Evolutionary conservation across 495 filamentous ascomycete genomes (phyloP).

Genomic region (Tetracladium setigerum): DNA sequence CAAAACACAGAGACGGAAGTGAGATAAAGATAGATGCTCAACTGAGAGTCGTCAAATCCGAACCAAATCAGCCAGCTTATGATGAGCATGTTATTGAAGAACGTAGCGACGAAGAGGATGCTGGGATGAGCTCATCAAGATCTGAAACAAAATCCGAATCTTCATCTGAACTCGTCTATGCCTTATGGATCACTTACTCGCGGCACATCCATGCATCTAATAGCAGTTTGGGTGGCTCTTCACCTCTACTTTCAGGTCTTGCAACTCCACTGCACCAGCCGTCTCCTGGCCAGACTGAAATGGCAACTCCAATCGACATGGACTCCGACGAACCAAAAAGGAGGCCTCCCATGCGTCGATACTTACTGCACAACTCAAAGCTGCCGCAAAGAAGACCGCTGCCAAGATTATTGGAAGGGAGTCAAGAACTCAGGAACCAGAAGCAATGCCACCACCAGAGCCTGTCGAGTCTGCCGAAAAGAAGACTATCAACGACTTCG

Average conservation of each 20-base stretch:
- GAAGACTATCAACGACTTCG: conserved; percentile 83
- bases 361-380: conserved; percentile 68
- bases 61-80: conserved; percentile 38
- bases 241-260: conserved; percentile 50
- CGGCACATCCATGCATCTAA: conserved; percentile 74
- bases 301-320: conserved; percentile 40
- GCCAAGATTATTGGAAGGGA: conserved; percentile 36
- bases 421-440: conserved; percentile 27
- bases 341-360: conserved; percentile 41
- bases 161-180: conserved; percentile 78
- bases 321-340: conserved; percentile 34
- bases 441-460: conserved; percentile 6
- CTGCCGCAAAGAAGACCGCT: conserved; percentile 48
- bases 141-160: conserved; percentile 13
- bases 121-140: conserved; percentile 4
- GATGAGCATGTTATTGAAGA: conserved; percentile 40
- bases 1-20: conserved; percentile 80
- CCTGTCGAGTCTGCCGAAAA: conserved; percentile 35
- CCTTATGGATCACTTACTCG: conserved; percentile 95
- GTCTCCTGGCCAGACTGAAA: conserved; percentile 60
- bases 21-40: conserved; percentile 91
- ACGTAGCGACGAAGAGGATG: conserved; percentile 38
- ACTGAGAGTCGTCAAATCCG: conserved; percentile 89
- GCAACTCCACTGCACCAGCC: conserved; percentile 66
- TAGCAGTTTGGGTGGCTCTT: conserved; percentile 45